Conservation (phyloP, 176 grass and related monocot genomes). For the Thinopyrum elongatum region DNA sequence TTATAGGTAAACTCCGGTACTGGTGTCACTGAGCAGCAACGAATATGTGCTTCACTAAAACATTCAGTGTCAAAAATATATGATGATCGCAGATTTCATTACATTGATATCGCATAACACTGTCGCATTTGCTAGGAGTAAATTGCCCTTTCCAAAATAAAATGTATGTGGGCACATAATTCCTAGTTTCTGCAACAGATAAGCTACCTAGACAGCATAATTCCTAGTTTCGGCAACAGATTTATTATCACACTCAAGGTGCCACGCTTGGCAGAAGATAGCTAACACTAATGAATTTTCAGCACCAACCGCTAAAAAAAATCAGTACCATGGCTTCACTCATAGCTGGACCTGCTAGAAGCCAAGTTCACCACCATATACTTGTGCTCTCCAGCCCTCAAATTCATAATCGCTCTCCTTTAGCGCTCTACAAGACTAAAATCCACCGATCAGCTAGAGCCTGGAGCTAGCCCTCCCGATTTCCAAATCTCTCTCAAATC, state of each 20-base stretch:
- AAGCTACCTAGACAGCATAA: background rate
- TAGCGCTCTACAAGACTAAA: background rate
- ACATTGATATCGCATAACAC: too few species aligned
- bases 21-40: too few species aligned
- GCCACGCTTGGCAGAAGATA: background rate
- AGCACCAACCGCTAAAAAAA: too few species aligned
- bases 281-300: background rate
- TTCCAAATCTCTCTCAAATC: background rate
- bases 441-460: background rate
- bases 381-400: background rate
- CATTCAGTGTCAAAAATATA: too few species aligned
- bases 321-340: background rate
- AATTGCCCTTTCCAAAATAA: background rate
- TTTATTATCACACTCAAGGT: background rate
- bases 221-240: background rate
- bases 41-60: too few species aligned
- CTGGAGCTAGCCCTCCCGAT: background rate
- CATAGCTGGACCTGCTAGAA: background rate
- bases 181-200: background rate
- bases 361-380: too few species aligned
- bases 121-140: too few species aligned
- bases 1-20: too few species aligned
- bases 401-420: background rate
- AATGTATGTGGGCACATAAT: background rate
- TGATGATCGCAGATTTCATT: too few species aligned